Conservation (phyloP, 768 basidiomycete genomes). For the Xerocomus potaroensis region DNA sequence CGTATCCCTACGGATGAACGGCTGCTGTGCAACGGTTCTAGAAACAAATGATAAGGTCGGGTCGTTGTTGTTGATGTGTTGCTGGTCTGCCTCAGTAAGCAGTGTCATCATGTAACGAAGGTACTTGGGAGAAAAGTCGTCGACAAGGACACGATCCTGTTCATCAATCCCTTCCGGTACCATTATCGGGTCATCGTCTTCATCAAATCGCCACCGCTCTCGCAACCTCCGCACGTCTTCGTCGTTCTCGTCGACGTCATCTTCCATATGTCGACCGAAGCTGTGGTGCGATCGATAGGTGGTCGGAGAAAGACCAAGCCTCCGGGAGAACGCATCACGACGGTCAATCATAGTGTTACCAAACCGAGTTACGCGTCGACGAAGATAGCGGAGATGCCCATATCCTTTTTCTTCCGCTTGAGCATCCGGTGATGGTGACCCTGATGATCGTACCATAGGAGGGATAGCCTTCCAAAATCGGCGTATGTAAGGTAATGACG, state of each 20-base stretch:
- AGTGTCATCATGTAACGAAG: conserved; percentile 53
- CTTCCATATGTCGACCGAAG: conserved; percentile 27
- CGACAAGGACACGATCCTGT: conserved; percentile 62
- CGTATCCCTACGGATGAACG: conserved; percentile 25
- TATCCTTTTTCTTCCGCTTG: conserved; percentile 13
- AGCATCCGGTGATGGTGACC: conserved; percentile 26
- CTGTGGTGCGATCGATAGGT: conserved; percentile 3
- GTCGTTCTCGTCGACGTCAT: conserved; percentile 23
- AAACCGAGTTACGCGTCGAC: conserved; percentile 77
- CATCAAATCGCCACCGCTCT: conserved; percentile 68
- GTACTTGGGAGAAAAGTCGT: conserved; percentile 65
- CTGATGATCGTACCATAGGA: conserved; percentile 32
- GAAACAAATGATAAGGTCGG: too few relatives aligned
- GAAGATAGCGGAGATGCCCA: conserved; percentile 38
- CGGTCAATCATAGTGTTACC: conserved; percentile 78
- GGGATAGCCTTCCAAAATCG: conserved; percentile 65
- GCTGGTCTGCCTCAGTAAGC: conserved; percentile 51
- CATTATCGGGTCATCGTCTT: conserved; percentile 54
- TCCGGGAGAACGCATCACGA: conserved; percentile 35
- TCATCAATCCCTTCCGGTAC: conserved; percentile 63
- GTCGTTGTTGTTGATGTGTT: conserved; percentile 48
- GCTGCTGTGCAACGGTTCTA: conserved; percentile 30
- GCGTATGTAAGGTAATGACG: conserved; percentile 51
- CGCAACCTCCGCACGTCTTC: conserved; percentile 42
- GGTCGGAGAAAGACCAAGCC: conserved; percentile 18